These are phyloP conservation scores for Solanum tacnaense DNA, from an alignment of 257 asterid species.

Conservation along the genomic window DNA sequence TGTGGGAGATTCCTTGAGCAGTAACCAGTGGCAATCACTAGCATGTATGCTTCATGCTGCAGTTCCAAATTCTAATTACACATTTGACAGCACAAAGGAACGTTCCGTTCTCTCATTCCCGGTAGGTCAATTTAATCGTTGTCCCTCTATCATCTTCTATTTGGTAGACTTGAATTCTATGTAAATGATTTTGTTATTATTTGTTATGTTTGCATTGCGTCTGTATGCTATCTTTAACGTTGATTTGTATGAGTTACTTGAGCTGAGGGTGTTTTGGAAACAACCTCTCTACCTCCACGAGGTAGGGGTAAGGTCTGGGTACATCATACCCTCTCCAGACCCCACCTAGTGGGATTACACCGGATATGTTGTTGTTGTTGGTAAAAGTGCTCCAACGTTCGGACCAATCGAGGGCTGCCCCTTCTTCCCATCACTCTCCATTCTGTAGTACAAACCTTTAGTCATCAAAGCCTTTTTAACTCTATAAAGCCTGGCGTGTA, in stretches of 20 bases:
- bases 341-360: not conserved
- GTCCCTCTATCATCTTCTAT: not conserved
- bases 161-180: not conserved
- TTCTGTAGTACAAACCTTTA: not conserved
- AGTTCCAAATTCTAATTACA: conserved; percentile 27
- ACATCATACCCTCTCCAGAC: not conserved
- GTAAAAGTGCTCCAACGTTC: not conserved
- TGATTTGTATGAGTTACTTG: not conserved
- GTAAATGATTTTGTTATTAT: not conserved
- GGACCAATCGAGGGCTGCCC: not conserved
- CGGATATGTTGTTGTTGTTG: not conserved
- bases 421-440: not conserved
- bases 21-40: conserved; percentile 62
- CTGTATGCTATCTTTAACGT: not conserved
- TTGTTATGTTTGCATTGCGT: not conserved
- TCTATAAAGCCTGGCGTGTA: not conserved
- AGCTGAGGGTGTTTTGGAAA: not conserved
- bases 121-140: conserved; percentile 12
- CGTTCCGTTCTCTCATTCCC: conserved; percentile 39
- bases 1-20: conserved; percentile 66
- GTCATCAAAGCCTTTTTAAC: not conserved
- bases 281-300: not conserved
- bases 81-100: conserved; percentile 2
- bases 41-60: conserved; percentile 55
- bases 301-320: not conserved